Evolutionary conservation across 2,329 filamentous ascomycete genomes (phyloP).

Genomic region (Penicillium crustosum): DNA sequence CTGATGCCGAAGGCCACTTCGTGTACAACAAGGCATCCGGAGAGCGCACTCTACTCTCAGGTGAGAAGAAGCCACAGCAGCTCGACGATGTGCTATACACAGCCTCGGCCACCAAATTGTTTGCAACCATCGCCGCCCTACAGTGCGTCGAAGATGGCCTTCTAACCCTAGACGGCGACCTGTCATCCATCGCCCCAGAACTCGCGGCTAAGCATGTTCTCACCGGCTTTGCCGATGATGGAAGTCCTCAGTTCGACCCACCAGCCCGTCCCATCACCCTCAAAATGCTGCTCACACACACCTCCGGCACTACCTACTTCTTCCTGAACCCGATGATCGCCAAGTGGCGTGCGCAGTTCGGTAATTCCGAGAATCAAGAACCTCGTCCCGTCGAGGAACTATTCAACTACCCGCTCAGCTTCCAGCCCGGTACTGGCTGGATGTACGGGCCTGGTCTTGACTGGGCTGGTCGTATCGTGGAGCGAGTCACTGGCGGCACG

Average conservation of each 20-base stretch:
- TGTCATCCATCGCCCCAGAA: conserved; percentile 50
- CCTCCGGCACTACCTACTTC: conserved; percentile 51
- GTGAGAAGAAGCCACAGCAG: conserved; percentile 41
- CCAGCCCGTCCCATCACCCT: conserved; percentile 48
- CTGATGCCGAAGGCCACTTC: conserved; percentile 42
- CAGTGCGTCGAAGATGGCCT: conserved; percentile 56
- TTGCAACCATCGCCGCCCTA: conserved; percentile 55
- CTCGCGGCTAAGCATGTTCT: conserved; percentile 52
- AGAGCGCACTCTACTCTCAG: conserved; percentile 42
- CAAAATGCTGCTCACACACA: conserved; percentile 54
- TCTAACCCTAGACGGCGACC: conserved; percentile 49
- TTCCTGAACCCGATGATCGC: conserved; percentile 41
- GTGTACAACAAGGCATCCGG: conserved; percentile 45
- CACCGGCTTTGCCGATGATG: conserved; percentile 47
- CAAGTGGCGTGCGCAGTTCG: conserved; percentile 39
- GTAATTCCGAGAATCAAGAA: conserved; percentile 12
- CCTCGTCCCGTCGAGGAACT: conserved; percentile 43
- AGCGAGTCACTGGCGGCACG: conserved; percentile 46
- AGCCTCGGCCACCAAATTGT: conserved; percentile 44
- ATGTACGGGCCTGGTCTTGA: conserved; percentile 53
- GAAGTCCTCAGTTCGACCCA: conserved; percentile 41
- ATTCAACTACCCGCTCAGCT: conserved; percentile 49
- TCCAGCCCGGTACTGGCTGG: conserved; percentile 55
- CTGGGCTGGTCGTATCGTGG: conserved; percentile 56
- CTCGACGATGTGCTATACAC: conserved; percentile 26